A percentile compares a stretch with the other conserved stretches of the same genome.
Evolutionary conservation across 2,329 filamentous ascomycete species (phyloP).

Genomic region (Hypomyces rosellus): DNA sequence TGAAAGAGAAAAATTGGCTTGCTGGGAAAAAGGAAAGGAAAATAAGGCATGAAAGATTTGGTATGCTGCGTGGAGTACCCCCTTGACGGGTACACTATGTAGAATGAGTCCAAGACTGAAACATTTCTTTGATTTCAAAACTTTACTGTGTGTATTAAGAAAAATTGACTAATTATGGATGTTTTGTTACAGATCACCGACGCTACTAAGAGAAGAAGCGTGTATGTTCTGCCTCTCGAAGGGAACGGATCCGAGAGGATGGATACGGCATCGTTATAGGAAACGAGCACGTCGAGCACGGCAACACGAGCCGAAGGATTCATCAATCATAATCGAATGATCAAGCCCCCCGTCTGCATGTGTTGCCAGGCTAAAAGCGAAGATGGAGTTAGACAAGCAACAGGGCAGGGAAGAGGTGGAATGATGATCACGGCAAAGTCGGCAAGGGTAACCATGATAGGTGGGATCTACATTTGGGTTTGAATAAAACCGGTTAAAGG

Average conservation of each 20-base stretch:
- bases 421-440: slow-evolving; percentile 3
- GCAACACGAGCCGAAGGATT: background rate
- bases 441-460: background rate
- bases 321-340: no score
- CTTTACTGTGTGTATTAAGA: slow-evolving; percentile 5
- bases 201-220: slow-evolving; percentile 20
- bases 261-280: background rate
- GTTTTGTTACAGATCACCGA: slow-evolving; percentile 37
- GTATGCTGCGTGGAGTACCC: slow-evolving; percentile 22
- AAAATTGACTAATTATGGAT: slow-evolving; percentile 33
- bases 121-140: slow-evolving; percentile 13
- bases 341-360: no score
- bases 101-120: slow-evolving; percentile 20
- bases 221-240: slow-evolving; percentile 2
- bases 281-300: background rate
- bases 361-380: no score
- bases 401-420: background rate
- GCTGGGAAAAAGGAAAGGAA: slow-evolving; percentile 6
- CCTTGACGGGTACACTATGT: slow-evolving; percentile 18
- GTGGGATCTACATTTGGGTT: slow-evolving; percentile 5
- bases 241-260: slow-evolving; percentile 6
- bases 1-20: background rate
- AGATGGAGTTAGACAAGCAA: no score
- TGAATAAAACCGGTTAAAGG: slow-evolving; percentile 8
- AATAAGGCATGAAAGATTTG: slow-evolving; percentile 8